phyloP scores from a whole-genome alignment of 345 rosid genomes.

The Sonneratia alba region DNA sequence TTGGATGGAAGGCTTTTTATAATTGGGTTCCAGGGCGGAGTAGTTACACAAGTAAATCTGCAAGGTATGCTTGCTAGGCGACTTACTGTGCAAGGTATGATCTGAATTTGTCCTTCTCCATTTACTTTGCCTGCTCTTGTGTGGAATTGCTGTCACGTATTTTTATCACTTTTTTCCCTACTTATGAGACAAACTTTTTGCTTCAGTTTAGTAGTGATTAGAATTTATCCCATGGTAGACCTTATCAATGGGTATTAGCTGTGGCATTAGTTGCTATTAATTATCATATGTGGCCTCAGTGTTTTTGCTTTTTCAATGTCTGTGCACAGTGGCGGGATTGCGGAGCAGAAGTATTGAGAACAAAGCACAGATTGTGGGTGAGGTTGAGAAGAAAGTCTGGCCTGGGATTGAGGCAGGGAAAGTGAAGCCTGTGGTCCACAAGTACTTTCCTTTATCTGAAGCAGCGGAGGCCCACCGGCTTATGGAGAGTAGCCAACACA shows the following conservation, averaged over 20 bases:
- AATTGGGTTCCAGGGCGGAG: conserved; percentile 66
- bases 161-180: background rate
- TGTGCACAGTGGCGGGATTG: conserved; percentile 60
- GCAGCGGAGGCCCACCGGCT: conserved; percentile 69
- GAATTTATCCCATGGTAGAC: background rate
- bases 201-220: background rate
- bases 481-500: conserved; percentile 68
- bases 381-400: conserved; percentile 80
- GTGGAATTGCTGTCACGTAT: background rate
- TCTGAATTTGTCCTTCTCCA: background rate
- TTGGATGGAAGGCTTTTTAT: conserved; percentile 80
- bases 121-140: background rate
- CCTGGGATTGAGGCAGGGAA: conserved; percentile 61
- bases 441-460: conserved; percentile 38
- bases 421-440: conserved; percentile 63
- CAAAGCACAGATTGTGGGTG: conserved; percentile 59
- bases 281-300: background rate
- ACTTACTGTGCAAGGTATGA: conserved; percentile 76
- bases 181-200: background rate
- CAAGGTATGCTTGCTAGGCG: conserved; percentile 54
- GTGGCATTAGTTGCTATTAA: background rate
- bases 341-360: conserved; percentile 55
- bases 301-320: background rate
- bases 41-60: conserved; percentile 47
- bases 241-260: background rate